Base-by-base conservation (phyloP, 139 green algal species). In the Tetraselmis chui region DNA sequence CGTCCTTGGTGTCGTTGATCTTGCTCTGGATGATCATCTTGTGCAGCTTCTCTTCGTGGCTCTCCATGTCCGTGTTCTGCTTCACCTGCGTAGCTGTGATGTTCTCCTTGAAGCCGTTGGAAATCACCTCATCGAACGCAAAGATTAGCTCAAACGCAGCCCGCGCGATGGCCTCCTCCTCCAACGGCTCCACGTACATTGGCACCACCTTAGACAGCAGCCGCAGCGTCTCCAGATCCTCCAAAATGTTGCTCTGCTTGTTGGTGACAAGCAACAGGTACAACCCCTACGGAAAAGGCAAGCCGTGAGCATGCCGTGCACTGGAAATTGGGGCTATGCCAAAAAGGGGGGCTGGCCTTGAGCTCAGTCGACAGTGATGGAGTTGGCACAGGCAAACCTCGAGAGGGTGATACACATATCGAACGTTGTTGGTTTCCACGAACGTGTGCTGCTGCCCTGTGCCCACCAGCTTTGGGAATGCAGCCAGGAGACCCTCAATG, bases 91-190 rank as follows among this genome's bases (percentile, higher is more conserved):
- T 59, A 30, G 97, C 86, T 0, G 90, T 96, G 79, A 97, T 89
- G 83, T 94, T 95, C 85, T 98, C 95, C 87, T 97, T 98, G 87
- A 97, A 87, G 1, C 97, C 97, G 45, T 96, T 81, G 1, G 92
- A 96, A 78, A 99, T 97, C 80, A 98, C 95, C 86, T 99, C 97
- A 81, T 99, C 97, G 89, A 99, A 99, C 0, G 97, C 97, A 85
- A 99, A 99, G 28, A 99, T 94, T n/a, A 99, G 90, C 81, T 99
- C 96, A 79, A 99, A 99, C 0, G 96, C 94, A 25, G 86, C 88
- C 26, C 80, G 32, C n/a, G 30, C 80, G 23, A 98, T 86, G 59
- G 81, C 83, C 79, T 97, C 94, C 84, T 99, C 97, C 26, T 98
- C 94, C 29, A 98, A 76, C 27, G 84, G 85, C 75, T 84, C 82